Evolutionary conservation across 2,329 filamentous ascomycete species (phyloP).

Genomic region (Purpureocillium takamizusanense): DNA sequence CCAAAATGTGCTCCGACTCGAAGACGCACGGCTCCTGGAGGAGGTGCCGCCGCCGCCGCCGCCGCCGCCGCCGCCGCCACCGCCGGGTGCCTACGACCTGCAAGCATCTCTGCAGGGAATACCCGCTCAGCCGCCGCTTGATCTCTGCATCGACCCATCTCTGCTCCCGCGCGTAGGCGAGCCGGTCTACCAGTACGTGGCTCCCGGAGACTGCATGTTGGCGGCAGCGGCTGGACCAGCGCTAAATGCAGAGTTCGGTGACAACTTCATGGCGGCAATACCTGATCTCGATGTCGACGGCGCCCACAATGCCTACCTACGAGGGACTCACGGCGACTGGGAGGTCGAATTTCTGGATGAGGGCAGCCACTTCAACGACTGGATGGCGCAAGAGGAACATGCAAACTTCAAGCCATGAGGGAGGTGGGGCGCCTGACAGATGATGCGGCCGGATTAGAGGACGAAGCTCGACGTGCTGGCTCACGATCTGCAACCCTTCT

Average conservation of each 20-base stretch:
- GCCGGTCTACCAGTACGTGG: neutral
- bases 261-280: conserved; percentile 2
- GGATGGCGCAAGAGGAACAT: conserved; percentile 14
- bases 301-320: conserved; percentile 19
- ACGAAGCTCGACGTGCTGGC: too few species aligned
- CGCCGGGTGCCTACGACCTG: too few species aligned
- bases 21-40: too few species aligned
- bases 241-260: neutral
- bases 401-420: neutral
- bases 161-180: conserved; percentile 4
- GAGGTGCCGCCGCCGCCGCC: too few species aligned
- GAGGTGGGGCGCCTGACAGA: too few species aligned
- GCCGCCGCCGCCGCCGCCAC: too few species aligned
- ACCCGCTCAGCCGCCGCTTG: neutral
- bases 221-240: too few species aligned
- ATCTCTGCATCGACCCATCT: conserved; percentile 7
- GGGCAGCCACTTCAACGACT: conserved; percentile 19
- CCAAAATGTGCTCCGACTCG: neutral
- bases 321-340: conserved; percentile 24
- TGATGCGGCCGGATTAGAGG: too few species aligned
- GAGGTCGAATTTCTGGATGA: conserved; percentile 23
- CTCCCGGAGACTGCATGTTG: neutral
- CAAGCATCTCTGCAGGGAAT: neutral
- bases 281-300: conserved; percentile 7
- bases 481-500: too few species aligned